A percentile compares a stretch with the other conserved stretches of the same genome.
phyloP scores from a whole-genome alignment of 2,329 filamentous ascomycete species.

The Monilinia polystroma region DNA sequence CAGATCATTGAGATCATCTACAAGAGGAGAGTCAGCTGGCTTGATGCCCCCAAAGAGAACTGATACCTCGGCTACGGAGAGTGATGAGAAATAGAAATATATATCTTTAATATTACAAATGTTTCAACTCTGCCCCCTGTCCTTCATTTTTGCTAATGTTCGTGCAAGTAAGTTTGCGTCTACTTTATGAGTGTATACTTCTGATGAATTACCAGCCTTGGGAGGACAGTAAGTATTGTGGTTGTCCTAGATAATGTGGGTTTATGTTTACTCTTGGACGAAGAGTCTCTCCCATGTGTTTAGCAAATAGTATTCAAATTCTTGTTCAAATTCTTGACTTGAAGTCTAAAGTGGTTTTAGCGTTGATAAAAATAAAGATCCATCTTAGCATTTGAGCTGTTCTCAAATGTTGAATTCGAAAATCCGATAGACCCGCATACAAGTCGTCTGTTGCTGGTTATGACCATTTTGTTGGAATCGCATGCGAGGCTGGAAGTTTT shows the following conservation, averaged over 20 bases:
- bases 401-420: too few relatives aligned
- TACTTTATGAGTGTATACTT: background rate
- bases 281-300: background rate
- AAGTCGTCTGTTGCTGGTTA: too few relatives aligned
- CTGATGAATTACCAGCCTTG: background rate
- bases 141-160: background rate
- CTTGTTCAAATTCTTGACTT: too few relatives aligned
- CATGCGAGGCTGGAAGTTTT: too few relatives aligned
- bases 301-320: too few relatives aligned
- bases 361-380: too few relatives aligned
- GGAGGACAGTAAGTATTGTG: background rate
- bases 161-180: background rate
- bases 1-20: constrained; percentile 21
- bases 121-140: background rate
- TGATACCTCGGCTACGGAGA: constrained; percentile 4
- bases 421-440: too few relatives aligned
- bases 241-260: background rate
- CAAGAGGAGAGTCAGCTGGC: background rate
- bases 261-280: background rate
- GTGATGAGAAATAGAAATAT: constrained; percentile 18
- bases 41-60: background rate
- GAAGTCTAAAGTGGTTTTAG: too few relatives aligned
- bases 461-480: too few relatives aligned
- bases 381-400: too few relatives aligned
- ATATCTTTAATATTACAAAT: constrained; percentile 11